Conservation (phyloP, 2,329 filamentous ascomycete species). For the Samsoniella hepiali region DNA sequence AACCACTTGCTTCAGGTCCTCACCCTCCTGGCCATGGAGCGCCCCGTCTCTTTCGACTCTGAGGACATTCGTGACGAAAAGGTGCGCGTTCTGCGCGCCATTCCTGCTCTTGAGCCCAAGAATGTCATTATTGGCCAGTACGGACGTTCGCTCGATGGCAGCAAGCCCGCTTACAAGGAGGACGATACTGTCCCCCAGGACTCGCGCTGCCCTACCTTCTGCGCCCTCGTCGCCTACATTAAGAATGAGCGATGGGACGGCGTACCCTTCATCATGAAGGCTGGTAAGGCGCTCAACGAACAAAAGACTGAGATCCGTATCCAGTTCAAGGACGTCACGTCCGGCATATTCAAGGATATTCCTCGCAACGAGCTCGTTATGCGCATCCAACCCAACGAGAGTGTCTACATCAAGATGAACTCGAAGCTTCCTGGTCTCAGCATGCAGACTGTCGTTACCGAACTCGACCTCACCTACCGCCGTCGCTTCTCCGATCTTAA, state of each 20-base stretch:
- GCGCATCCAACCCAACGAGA: conserved; percentile 98
- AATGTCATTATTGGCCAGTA: conserved; percentile 99
- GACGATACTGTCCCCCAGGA: conserved; percentile 98
- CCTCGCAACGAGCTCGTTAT: conserved; percentile 98
- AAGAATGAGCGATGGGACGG: conserved; percentile 99
- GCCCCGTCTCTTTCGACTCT: conserved; percentile 94
- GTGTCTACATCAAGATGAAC: conserved; percentile 99
- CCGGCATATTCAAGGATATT: conserved; percentile 99
- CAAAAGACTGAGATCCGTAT: conserved; percentile 99
- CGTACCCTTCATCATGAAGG: conserved; percentile 99
- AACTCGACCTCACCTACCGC: conserved; percentile 96
- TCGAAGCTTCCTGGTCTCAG: conserved; percentile 96
- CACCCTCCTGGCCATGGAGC: conserved; percentile 95
- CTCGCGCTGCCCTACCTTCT: conserved; percentile 96
- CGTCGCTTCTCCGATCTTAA: conserved; percentile 98
- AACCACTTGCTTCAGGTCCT: conserved; percentile 97
- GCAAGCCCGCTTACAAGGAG: conserved; percentile 97
- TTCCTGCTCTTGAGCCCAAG: conserved; percentile 95
- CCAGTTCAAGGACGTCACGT: conserved; percentile 99
- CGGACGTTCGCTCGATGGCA: conserved; percentile 90
- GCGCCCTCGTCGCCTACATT: conserved; percentile 94
- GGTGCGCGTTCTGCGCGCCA: conserved; percentile 89
- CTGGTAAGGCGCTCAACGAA: conserved; percentile 97
- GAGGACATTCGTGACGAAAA: conserved; percentile 99
- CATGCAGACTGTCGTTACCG: conserved; percentile 99